Conservation (phyloP, 371 early-diverging fungal genomes). For the Apophysomyces ossiformis region DNA sequence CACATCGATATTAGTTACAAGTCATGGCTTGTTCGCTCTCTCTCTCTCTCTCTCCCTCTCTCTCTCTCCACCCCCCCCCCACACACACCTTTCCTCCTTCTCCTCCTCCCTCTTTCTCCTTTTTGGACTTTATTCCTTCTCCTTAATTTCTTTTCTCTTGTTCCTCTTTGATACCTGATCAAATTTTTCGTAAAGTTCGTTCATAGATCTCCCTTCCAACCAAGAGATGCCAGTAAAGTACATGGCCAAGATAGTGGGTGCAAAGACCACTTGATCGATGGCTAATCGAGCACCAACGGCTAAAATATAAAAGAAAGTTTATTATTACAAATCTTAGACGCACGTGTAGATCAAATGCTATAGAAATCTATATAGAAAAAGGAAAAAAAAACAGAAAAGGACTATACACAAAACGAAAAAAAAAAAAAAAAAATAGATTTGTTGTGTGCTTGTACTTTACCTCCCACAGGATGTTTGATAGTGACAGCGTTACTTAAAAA, state of each 20-base stretch:
- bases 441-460: constrained; percentile 3
- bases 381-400: not conserved
- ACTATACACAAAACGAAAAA: too few relatives aligned
- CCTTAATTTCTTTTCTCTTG: not conserved
- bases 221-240: constrained; percentile 65
- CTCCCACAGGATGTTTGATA: constrained; percentile 26
- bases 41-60: too few relatives aligned
- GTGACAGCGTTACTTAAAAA: constrained; percentile 29
- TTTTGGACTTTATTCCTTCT: not conserved
- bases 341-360: not conserved
- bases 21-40: not conserved
- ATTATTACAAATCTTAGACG: not conserved
- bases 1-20: not conserved
- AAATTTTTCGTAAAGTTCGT: constrained; percentile 61
- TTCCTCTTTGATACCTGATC: constrained; percentile 24
- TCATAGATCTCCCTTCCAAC: constrained; percentile 58
- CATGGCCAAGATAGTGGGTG: constrained; percentile 67
- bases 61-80: too few relatives aligned
- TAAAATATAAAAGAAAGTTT: not conserved
- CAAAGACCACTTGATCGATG: constrained; percentile 67
- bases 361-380: too few relatives aligned
- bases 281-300: constrained; percentile 50
- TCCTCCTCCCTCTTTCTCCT: not conserved
- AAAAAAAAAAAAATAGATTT: not conserved
- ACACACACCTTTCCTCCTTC: not conserved